Base-by-base conservation (phyloP, 139 green algal genomes). In the Closterium sp. region DNA sequence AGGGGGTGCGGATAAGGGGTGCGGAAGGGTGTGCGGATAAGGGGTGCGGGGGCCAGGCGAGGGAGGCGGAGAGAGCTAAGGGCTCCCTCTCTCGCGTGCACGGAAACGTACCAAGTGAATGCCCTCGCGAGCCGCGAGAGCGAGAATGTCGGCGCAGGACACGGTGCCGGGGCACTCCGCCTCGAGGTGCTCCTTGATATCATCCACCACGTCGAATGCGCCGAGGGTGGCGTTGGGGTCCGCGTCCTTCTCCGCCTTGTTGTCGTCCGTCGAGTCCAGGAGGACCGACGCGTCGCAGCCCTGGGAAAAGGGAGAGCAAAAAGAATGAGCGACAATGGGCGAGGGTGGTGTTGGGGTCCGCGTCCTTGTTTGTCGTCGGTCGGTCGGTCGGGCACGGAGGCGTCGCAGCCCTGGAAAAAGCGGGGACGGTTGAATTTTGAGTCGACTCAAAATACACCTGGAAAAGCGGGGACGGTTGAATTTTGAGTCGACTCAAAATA, bases 61-160 rank as follows among this genome's bases (percentile, higher is more conserved):
- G 6, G 36, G 36, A 19, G 16, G 55, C 16, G 25, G 25, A 28
- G 55, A 76, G 10, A 76, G 21, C 2, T 3, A 66, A 66, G 21
- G 21, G 43, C n/a, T n/a, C n/a, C n/a, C n/a, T n/a, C n/a, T n/a
- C 6, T 6, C 4, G 36, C 4, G 36, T 55, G 36, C 6, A 12
- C 55, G 12, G 25, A 19, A 19, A 88, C 85, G 9, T 33, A 88
- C 85, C 85, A 66, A 30, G 12, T 31, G 36, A 28, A 89, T 33
- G 25, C 33, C 28, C 3, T 89, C 87, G 34, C 35, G 25, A 81
- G 35, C 36, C 7, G 87, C 34, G 34, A 89, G 87, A 30, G 87
- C 87, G 23, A 89, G 30, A n/a, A 89, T 83, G 36, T 89, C 87
- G 35, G 87, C 87, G 87, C 87, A 89, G 10, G 87, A 89, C 34